Evolutionary conservation across 345 rosid species (phyloP), one percentile per base, ranked within the genome.

Genomic region (Fremontodendron californicum): DNA sequence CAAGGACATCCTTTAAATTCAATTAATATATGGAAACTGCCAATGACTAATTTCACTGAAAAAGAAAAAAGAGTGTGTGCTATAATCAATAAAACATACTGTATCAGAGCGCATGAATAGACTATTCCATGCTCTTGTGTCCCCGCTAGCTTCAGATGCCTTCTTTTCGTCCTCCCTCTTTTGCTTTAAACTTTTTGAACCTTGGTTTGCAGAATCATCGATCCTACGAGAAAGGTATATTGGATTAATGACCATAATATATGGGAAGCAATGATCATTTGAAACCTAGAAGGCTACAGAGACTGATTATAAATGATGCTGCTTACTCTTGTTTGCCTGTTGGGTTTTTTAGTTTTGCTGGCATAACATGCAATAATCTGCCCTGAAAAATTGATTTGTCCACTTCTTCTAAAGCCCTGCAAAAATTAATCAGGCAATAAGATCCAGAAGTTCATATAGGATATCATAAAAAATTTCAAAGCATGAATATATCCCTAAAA

Each of bases 111-210:
- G 93, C 97, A 96, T 90, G 84, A 92, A 96, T 77, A 96, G 85
- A 85, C 94, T 91, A 86, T 93, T 96, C 99, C 99, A 93, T 74
- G 97, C 89, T 85, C 84, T 92, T 42, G 93, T 88, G 81, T 93
- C 83, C 85, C 99, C 99, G 77, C 96, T 75, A 27, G 93, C 89
- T 90, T 95, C 98, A 78, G 97, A 81, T 78, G 92, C 94, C 86
- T 92, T 95, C 85, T 88, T 88, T 81, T 92, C 89, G 74, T 92
- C 99, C 76, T 87, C 92, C 73, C 91, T 88, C 78, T 80, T 82
- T 81, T 92, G 91, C 86, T 95, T 95, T 78, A 95, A 85, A 68
- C 89, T 90, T 81, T 87, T 90, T 82, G 89, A 72, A 74, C 85
- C 81, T 72, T 84, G 88, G 54, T 55, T 78, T 11, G 78, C 35